Base-by-base conservation (phyloP, 2,329 filamentous ascomycete genomes). In the Alternaria viburni region DNA sequence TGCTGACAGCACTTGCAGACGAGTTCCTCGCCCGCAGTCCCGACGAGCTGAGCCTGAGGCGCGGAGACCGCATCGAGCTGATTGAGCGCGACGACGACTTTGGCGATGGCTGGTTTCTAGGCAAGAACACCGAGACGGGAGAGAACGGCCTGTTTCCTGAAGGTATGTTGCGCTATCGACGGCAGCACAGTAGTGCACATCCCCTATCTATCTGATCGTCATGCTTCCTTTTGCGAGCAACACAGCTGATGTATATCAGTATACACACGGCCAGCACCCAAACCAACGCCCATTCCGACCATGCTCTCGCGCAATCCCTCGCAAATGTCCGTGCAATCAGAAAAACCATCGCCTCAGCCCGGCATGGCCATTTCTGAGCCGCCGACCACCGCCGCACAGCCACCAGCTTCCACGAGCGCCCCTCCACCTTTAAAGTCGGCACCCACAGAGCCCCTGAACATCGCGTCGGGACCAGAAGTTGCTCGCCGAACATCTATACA, bases 21-120 rank as follows among this genome's bases (percentile, higher is more conserved):
- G 93, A 97, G 81, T 98, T 99, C 80, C 85, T 90, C 71, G 94
- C 95, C 61, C 90, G 96, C 70, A 96, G 93, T 80, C 91, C 92
- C 61, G 96, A 99, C 82, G 96, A 99, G 85, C 86, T 99, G 76
- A 96, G 89, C 72, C 86, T 99, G 69, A 85, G 88, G 59, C 96
- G 96, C 76, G 94, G 92, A 72, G 92, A 96, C 74, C 89, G 91
- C 67, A 90, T 96, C 65, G 91, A 95, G 82, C 83, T 96, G 66
- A 88, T 95, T 68, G 92, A 96, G 81, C 87, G 92, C 74, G 92
- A 96, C 78, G 92, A 96, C 78, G 92, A 96, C 78, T 96, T 96
- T 79, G 91, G 91, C 65, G 92, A 96, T 80, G 92, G 93, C 57
- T 94, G 91, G 92, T 96, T 92, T 77, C 79, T 95, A 74, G 88